These are phyloP conservation scores for Linnemannia elongata DNA, from an alignment of 192 early-diverging fungal species.

Conservation along the genomic window DNA sequence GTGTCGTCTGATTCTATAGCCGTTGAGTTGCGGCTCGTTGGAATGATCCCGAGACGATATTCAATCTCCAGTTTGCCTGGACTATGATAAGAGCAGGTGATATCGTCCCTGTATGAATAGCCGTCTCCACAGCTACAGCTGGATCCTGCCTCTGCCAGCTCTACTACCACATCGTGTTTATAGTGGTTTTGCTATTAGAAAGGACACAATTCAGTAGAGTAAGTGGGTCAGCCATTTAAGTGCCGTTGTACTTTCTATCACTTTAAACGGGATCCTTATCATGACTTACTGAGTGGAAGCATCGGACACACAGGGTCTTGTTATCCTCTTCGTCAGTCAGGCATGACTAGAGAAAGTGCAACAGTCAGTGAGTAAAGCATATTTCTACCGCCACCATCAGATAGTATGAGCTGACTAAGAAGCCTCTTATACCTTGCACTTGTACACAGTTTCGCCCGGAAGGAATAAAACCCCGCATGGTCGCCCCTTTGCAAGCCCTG, in stretches of 20 bases:
- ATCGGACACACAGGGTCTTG: slow-evolving; percentile 21
- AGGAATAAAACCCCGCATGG: slow-evolving; percentile 23
- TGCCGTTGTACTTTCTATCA: no score
- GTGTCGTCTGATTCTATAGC: not conserved
- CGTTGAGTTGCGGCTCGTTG: not conserved
- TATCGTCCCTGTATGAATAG: slow-evolving; percentile 15
- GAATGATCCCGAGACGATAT: not conserved
- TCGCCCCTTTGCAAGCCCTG: slow-evolving; percentile 23
- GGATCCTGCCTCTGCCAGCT: slow-evolving; percentile 7
- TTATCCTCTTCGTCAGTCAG: not conserved
- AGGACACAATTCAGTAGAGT: not conserved
- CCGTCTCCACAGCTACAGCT: slow-evolving; percentile 26
- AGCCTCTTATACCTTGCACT: slow-evolving; percentile 29
- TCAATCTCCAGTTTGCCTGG: slow-evolving; percentile 1
- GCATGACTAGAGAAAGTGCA: slow-evolving; percentile 23
- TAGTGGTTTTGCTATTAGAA: slow-evolving; percentile 28
- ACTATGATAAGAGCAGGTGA: slow-evolving; percentile 25
- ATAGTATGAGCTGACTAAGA: not conserved
- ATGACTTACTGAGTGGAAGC: slow-evolving; percentile 40
- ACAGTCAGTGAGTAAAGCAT: not conserved
- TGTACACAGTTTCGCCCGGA: slow-evolving; percentile 31
- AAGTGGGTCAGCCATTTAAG: not conserved
- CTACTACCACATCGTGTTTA: slow-evolving; percentile 18
- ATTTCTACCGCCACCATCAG: not conserved
- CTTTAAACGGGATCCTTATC: no score